Conservation (phyloP, 1,139 yeast genomes). For the Pichia sp. region DNA sequence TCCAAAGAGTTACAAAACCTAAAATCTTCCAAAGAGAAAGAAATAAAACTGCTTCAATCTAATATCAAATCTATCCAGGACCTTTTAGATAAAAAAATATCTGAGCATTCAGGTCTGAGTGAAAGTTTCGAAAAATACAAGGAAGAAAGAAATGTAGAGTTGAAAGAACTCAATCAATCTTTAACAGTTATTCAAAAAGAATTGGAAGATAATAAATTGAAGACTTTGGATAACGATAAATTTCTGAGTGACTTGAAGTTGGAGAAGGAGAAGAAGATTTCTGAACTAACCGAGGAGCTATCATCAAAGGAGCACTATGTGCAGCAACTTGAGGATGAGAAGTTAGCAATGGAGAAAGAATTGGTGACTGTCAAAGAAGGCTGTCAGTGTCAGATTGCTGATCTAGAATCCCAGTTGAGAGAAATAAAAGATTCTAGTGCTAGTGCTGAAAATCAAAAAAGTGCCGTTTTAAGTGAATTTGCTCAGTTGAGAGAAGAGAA, state of each 20-base stretch:
- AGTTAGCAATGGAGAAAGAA: neutral
- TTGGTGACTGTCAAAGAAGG: neutral
- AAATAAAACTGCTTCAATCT: constrained; percentile 1
- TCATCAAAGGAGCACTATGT: neutral
- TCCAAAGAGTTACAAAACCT: constrained; percentile 7
- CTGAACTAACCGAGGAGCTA: neutral
- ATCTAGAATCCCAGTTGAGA: neutral
- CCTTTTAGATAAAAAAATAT: neutral
- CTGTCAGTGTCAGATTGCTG: neutral
- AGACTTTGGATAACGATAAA: constrained; percentile 1
- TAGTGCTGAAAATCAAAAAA: neutral
- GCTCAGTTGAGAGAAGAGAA: neutral
- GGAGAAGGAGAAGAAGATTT: constrained; percentile 2
- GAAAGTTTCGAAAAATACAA: constrained; percentile 1
- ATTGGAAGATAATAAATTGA: constrained; percentile 4
- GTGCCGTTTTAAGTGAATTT: neutral
- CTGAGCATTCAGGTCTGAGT: constrained; percentile 1
- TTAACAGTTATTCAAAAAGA: neutral
- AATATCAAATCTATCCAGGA: constrained; percentile 2
- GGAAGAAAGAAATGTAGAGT: constrained; percentile 1
- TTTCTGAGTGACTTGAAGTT: neutral
- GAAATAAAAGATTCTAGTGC: neutral
- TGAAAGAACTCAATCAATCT: neutral
- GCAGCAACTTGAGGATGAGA: neutral
- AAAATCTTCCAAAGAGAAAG: constrained; percentile 3